Evolutionary conservation across 129 eudicot genomes (phyloP).

Genomic region (Centaurea solstitialis): DNA sequence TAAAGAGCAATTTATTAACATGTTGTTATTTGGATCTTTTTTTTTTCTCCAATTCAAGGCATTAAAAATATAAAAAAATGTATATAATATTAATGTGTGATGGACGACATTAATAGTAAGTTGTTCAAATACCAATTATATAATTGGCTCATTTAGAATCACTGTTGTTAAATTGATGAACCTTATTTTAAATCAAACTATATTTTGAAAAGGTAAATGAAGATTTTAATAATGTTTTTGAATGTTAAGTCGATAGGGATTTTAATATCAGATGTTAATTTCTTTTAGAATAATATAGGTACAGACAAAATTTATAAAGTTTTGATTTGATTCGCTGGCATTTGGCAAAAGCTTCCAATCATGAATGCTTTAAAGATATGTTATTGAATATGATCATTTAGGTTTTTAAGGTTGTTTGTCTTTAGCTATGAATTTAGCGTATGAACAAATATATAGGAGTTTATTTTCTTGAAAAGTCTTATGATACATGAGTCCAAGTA

Average conservation of each 20-base stretch:
- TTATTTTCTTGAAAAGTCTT: constrained; percentile 23
- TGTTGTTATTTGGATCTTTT: not conserved
- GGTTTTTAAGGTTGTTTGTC: not conserved
- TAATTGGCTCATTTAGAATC: not conserved
- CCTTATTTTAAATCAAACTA: too few relatives aligned
- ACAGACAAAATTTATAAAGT: not conserved
- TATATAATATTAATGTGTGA: too few relatives aligned
- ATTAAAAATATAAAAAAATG: not conserved
- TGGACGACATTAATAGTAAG: not conserved
- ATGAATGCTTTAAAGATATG: not conserved
- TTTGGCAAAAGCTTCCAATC: not conserved
- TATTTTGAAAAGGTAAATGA: not conserved
- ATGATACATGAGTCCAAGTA: constrained; percentile 28
- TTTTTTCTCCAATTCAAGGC: not conserved
- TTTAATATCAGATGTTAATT: not conserved
- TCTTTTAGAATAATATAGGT: not conserved
- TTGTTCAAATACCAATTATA: not conserved
- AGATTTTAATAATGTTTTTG: not conserved
- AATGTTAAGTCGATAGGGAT: not conserved
- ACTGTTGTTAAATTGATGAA: not conserved
- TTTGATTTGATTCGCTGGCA: not conserved
- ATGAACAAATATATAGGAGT: constrained; percentile 21
- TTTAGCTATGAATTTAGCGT: not conserved
- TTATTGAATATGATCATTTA: not conserved
- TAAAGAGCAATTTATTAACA: not conserved